phyloP scores from a whole-genome alignment of 768 basidiomycete species.

The Agaricus sinodeliciosus region DNA sequence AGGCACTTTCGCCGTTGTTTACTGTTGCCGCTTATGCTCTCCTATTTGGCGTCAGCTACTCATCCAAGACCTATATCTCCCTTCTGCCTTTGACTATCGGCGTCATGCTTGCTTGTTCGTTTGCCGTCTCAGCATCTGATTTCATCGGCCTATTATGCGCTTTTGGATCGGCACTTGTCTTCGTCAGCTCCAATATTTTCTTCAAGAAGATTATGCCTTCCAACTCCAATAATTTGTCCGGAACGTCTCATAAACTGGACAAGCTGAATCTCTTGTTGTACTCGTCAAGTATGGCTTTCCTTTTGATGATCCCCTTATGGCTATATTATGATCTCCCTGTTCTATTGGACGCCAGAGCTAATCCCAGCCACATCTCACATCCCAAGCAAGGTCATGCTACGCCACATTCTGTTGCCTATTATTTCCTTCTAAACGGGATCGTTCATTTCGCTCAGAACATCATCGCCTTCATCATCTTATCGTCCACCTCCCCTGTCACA shows the following conservation, averaged over 20 bases:
- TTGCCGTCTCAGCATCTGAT: slow-evolving; percentile 86
- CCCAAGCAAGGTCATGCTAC: slow-evolving; percentile 38
- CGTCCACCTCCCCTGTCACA: slow-evolving; percentile 95
- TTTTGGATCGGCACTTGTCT: slow-evolving; percentile 93
- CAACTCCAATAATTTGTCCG: slow-evolving; percentile 31
- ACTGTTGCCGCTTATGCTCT: slow-evolving; percentile 94
- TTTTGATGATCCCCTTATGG: slow-evolving; percentile 97
- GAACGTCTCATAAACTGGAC: slow-evolving; percentile 74
- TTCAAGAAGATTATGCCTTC: slow-evolving; percentile 98
- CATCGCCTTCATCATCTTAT: slow-evolving; percentile 93
- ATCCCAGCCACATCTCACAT: slow-evolving; percentile 36
- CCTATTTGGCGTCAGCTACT: slow-evolving; percentile 91
- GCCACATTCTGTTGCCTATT: slow-evolving; percentile 64
- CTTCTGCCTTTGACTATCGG: slow-evolving; percentile 92
- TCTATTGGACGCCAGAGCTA: slow-evolving; percentile 41
- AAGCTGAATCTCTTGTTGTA: slow-evolving; percentile 95
- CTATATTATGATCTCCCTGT: slow-evolving; percentile 77
- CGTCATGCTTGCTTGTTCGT: slow-evolving; percentile 96
- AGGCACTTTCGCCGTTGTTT: slow-evolving; percentile 96
- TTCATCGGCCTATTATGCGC: slow-evolving; percentile 86
- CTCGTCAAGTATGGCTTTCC: slow-evolving; percentile 89
- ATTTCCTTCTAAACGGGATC: slow-evolving; percentile 90
- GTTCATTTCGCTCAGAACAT: slow-evolving; percentile 97
- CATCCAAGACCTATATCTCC: slow-evolving; percentile 84
- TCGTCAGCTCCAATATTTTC: slow-evolving; percentile 97